Evolutionary conservation across 2,329 filamentous ascomycete genomes (phyloP), one percentile per base, ranked within the genome.

Genomic region (Diaporthe sp.): DNA sequence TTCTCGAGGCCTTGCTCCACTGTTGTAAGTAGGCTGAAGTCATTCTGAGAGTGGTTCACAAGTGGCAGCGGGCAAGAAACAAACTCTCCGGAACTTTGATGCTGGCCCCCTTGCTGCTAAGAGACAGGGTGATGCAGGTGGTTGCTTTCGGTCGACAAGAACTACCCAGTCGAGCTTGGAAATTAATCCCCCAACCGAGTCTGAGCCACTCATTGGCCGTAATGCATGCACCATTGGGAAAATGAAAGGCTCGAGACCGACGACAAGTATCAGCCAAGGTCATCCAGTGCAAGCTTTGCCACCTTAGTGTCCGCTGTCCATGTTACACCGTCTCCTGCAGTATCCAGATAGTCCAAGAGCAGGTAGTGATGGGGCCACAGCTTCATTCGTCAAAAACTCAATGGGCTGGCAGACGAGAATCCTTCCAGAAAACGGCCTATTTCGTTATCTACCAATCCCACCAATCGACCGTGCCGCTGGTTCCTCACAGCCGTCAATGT

Each of bases 401-500:
- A 28, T 55, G 46, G 55, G 65, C 46, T 69, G 46, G 65, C 31
- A 7, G 65, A 8, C 34, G n/a, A 28, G 49, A 42, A 55, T 72
- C 46, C 58, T 73, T 46, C 34, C n/a, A 69, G 46, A 28, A 7
- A 31, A 69, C 31, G 10, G 42, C 25, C 10, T 37, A 34, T 44
- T 12, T 15, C 13, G n/a, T 44, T 44, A 73, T 25, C 58, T 28
- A 57, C 58, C 71, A 73, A 73, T 73, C 58, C 51, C 37, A 22
- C 46, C n/a, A 5, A 13, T 42, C 19, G 34, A 34, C 37, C 42
- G 1, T 69, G 49, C 49, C 22, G 25, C 34, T n/a, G n/a, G 65
- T 1, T n/a, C 55, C 34, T 69, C 17, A 13, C 49, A 28, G 53
- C 34, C 5, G 46, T 34, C 37, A 5, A 46, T 42, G 51, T 34